A percentile compares a stretch with the other conserved stretches of the same genome.
These are phyloP conservation scores for Botrytis aclada DNA, from an alignment of 2,329 filamentous ascomycete genomes.

Conservation along the genomic window DNA sequence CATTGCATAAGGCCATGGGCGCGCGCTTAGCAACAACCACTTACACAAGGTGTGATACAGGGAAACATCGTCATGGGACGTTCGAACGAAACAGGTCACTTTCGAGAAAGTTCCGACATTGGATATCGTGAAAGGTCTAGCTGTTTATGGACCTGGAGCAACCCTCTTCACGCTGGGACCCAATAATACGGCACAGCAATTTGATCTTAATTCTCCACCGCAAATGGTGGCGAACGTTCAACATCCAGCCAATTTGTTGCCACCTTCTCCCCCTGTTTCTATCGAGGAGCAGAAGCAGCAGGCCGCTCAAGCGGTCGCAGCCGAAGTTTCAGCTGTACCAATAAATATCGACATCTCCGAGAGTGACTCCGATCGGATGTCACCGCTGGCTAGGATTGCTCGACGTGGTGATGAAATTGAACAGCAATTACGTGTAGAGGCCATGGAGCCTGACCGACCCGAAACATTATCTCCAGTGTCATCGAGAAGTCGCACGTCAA, in stretches of 20 bases:
- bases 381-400: constrained; percentile 72
- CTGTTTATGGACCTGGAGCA: constrained; percentile 87
- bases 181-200: constrained; percentile 90
- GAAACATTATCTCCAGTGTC: constrained; percentile 38
- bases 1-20: constrained; percentile 40
- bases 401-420: constrained; percentile 56
- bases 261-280: constrained; percentile 79
- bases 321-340: constrained; percentile 48
- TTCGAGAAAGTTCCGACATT: constrained; percentile 85
- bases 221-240: constrained; percentile 83
- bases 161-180: constrained; percentile 86
- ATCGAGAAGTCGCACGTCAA: constrained; percentile 38
- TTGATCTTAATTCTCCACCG: constrained; percentile 81
- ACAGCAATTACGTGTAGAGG: constrained; percentile 25
- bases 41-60: constrained; percentile 47
- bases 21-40: constrained; percentile 47
- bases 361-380: constrained; percentile 74
- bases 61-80: constrained; percentile 93
- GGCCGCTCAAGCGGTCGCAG: constrained; percentile 24
- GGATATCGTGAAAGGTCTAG: constrained; percentile 75
- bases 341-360: constrained; percentile 62
- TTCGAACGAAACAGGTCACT: constrained; percentile 94
- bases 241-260: constrained; percentile 73
- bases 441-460: constrained; percentile 30
- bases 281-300: constrained; percentile 64